Conservation (phyloP, 2,329 filamentous ascomycete genomes). For the Beauveria varroae region DNA sequence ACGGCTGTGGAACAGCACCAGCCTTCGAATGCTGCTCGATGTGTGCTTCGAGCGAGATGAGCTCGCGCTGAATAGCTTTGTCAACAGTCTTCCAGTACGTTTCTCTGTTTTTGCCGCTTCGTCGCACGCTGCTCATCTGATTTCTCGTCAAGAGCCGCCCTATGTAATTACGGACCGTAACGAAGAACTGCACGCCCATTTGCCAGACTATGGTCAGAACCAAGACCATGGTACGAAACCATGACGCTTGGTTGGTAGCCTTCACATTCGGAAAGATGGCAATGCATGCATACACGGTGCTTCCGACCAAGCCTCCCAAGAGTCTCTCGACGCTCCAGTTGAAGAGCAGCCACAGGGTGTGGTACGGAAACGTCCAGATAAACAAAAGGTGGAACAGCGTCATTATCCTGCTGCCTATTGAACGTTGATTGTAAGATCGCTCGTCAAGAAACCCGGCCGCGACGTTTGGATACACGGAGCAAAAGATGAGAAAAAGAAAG, state of each 20-base stretch:
- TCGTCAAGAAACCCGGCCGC: constrained; percentile 15
- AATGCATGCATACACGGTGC: constrained; percentile 14
- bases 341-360: constrained; percentile 15
- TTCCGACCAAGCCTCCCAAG: constrained; percentile 15
- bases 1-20: background rate
- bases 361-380: constrained; percentile 15
- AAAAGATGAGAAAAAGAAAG: constrained; percentile 16
- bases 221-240: constrained; percentile 15
- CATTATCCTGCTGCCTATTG: constrained; percentile 14
- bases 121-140: constrained; percentile 9
- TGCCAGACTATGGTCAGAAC: constrained; percentile 15
- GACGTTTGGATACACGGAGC: constrained; percentile 14
- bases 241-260: constrained; percentile 6
- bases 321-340: constrained; percentile 16
- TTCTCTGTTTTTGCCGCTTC: background rate
- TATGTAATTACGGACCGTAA: constrained; percentile 11
- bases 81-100: constrained; percentile 11
- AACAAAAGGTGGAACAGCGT: constrained; percentile 14
- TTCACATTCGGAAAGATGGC: constrained; percentile 13
- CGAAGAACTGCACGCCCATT: constrained; percentile 14
- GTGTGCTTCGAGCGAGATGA: constrained; percentile 9
- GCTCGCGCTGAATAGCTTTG: constrained; percentile 10
- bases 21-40: background rate
- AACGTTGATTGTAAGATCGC: constrained; percentile 16
- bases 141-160: constrained; percentile 10